Evolutionary conservation across 352 stramenopile genomes (phyloP).

Genomic region (Globisporangium paddicum): DNA sequence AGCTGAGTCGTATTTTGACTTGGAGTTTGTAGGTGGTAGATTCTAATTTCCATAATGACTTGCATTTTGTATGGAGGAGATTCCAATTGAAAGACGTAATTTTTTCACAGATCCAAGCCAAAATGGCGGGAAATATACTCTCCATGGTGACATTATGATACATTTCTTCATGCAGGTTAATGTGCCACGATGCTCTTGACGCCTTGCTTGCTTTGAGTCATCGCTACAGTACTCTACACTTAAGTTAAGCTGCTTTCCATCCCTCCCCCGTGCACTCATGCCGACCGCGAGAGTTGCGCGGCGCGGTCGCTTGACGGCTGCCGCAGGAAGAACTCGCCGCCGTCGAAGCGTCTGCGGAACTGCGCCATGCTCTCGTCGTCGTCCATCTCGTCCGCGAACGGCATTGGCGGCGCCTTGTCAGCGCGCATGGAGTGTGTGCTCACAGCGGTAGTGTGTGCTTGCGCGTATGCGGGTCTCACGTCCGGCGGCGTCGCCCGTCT

Average conservation of each 20-base stretch:
- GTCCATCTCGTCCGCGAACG: constrained; percentile 17
- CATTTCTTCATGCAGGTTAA: background rate
- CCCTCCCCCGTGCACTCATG: background rate
- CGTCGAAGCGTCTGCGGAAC: constrained; percentile 15
- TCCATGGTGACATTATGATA: background rate
- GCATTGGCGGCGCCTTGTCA: constrained; percentile 11
- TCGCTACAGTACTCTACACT: constrained; percentile 1
- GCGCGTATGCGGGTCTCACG: background rate
- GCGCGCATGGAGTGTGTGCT: background rate
- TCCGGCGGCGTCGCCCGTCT: constrained; percentile 2
- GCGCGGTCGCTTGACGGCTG: background rate
- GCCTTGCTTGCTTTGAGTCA: background rate
- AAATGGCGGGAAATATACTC: background rate
- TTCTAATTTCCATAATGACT: background rate
- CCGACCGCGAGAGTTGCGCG: constrained; percentile 1
- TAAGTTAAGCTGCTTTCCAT: background rate
- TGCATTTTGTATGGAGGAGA: background rate
- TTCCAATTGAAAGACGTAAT: background rate
- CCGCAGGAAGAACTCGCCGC: constrained; percentile 7
- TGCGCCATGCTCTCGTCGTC: constrained; percentile 16
- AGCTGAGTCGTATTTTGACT: background rate
- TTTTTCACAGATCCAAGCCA: background rate
- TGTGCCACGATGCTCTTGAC: background rate
- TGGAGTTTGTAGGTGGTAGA: background rate
- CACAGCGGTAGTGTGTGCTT: background rate